Conservation (phyloP, 1,139 yeast genomes). For the Yamadazyma pseudoaaseri region DNA sequence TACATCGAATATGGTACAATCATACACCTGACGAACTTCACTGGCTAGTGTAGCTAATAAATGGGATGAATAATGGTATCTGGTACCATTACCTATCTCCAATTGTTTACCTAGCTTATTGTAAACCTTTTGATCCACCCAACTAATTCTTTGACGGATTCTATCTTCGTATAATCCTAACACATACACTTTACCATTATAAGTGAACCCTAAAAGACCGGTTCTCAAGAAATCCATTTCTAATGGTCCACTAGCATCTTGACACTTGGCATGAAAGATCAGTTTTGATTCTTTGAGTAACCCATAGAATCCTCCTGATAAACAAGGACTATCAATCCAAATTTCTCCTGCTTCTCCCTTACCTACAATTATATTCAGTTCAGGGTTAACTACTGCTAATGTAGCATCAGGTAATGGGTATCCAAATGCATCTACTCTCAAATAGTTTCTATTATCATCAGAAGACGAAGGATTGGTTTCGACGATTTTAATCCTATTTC, state of each 20-base stretch:
- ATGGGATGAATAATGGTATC: slow-evolving; percentile 86
- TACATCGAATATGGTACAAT: slow-evolving; percentile 89
- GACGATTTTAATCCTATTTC: slow-evolving; percentile 72
- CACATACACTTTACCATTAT: slow-evolving; percentile 82
- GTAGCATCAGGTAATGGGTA: slow-evolving; percentile 94
- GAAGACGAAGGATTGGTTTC: slow-evolving; percentile 59
- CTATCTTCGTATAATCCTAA: slow-evolving; percentile 91
- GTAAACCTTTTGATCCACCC: slow-evolving; percentile 53
- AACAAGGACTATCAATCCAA: slow-evolving; percentile 91
- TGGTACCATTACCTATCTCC: slow-evolving; percentile 37
- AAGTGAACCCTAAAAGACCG: slow-evolving; percentile 84
- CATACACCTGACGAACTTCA: slow-evolving; percentile 79
- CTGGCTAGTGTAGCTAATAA: slow-evolving; percentile 77
- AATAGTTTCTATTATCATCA: slow-evolving; percentile 48
- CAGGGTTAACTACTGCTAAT: slow-evolving; percentile 91
- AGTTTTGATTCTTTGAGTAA: slow-evolving; percentile 63
- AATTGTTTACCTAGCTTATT: slow-evolving; percentile 30
- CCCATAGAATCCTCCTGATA: slow-evolving; percentile 89
- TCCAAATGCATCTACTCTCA: slow-evolving; percentile 90
- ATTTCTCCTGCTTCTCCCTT: slow-evolving; percentile 91
- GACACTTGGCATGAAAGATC: slow-evolving; percentile 80
- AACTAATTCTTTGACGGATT: slow-evolving; percentile 70
- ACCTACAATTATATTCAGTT: slow-evolving; percentile 64
- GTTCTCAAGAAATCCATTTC: slow-evolving; percentile 86
- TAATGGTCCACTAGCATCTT: slow-evolving; percentile 63